These are phyloP conservation scores for Polygonum maritimum DNA, from an alignment of 148 eudicot species.

Conservation along the genomic window DNA sequence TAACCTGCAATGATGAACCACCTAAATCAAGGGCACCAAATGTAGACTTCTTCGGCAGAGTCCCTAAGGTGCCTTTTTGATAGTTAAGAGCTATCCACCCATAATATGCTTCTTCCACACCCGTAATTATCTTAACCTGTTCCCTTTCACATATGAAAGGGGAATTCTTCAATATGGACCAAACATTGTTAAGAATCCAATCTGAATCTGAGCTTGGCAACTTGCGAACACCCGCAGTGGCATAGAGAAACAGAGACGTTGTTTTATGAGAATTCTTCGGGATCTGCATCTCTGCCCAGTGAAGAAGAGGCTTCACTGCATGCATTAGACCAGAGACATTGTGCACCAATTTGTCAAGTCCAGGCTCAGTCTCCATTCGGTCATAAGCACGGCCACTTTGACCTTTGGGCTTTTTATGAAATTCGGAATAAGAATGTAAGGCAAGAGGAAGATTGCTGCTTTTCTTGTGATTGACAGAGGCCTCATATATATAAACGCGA, in stretches of 20 bases:
- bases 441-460: slow-evolving; percentile 60
- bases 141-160: slow-evolving; percentile 68
- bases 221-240: slow-evolving; percentile 98
- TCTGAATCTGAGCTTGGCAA: slow-evolving; percentile 73
- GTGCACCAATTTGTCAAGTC: slow-evolving; percentile 86
- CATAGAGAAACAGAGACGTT: slow-evolving; percentile 78
- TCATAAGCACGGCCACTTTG: slow-evolving; percentile 85
- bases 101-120: slow-evolving; percentile 95
- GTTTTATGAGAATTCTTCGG: slow-evolving; percentile 64
- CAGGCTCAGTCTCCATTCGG: slow-evolving; percentile 98
- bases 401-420: slow-evolving; percentile 42
- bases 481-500: slow-evolving; percentile 81
- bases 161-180: slow-evolving; percentile 57
- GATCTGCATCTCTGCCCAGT: slow-evolving; percentile 91
- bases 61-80: slow-evolving; percentile 60
- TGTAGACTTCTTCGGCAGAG: slow-evolving; percentile 62
- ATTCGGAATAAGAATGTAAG: slow-evolving; percentile 66
- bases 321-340: slow-evolving; percentile 59
- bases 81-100: slow-evolving; percentile 98
- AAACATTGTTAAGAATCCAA: slow-evolving; percentile 84
- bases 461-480: slow-evolving; percentile 49
- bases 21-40: slow-evolving; percentile 97
- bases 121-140: slow-evolving; percentile 86
- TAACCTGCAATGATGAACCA: slow-evolving; percentile 96
- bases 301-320: slow-evolving; percentile 74